Base-by-base conservation (phyloP, 805 yeast species). In the Hanseniaspora occidentalis region DNA sequence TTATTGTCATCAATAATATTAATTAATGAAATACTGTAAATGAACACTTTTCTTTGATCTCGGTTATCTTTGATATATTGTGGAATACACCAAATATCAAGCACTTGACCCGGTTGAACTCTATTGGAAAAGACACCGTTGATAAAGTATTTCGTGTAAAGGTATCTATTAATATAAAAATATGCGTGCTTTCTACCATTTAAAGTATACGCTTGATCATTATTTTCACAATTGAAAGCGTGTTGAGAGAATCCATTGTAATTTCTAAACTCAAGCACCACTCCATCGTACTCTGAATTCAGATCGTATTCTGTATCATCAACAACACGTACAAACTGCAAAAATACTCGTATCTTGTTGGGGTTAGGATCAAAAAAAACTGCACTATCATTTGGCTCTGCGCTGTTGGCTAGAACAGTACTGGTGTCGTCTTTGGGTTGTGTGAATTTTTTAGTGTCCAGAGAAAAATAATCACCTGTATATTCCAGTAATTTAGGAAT, bases 281-380 rank as follows among this genome's bases (percentile, higher is more conserved):
- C 53, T 55, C 51, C 38, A 36, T 36, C 11, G 21, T 20, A 20
- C 16, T 26, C 19, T n/a, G n/a, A n/a, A 24, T 24, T 19, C n/a
- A 13, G n/a, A 14, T 35, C 33, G 13, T 39, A 24, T 20, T 7
- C 20, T 7, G 14, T 18, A 17, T 23, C 19, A 18, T 26, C 38
- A 5, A 18, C 21, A 18, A 20, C 31, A 8, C 16, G 19, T 38
- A 24, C 22, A 14, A 33, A n/a, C 27, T 31, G 29, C 22, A 27
- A 29, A 23, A 35, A 20, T 4, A 18, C 29, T 18, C 21, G 4
- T 21, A 27, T 11, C 16, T 27, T 18, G 24, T 6, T 18, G 16
- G 16, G 17, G 16, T 35, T 21, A 16, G 19, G 35, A 19, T 25
- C 31, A 17, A n/a, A 13, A 36, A 21, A 33, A n/a, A n/a, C n/a